Conservation (phyloP, 2,329 filamentous ascomycete genomes). For the Celoporthe dispersa region DNA sequence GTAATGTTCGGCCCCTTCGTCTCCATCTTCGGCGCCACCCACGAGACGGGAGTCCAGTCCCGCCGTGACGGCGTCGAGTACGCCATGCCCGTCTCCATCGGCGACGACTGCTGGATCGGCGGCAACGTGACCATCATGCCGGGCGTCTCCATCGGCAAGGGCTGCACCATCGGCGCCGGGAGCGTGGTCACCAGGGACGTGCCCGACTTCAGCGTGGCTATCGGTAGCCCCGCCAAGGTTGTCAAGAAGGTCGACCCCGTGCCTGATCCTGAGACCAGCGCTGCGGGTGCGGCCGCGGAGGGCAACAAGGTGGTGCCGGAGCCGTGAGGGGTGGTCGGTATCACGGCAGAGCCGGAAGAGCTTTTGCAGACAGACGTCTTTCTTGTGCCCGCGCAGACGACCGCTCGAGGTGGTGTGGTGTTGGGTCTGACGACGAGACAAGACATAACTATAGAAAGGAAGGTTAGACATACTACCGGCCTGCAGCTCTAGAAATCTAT, state of each 20-base stretch:
- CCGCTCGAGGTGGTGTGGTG: too few relatives aligned
- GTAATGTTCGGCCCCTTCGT: constrained; percentile 76
- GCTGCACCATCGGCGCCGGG: constrained; percentile 55
- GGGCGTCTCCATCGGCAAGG: constrained; percentile 57
- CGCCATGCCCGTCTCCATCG: constrained; percentile 51
- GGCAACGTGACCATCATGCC: constrained; percentile 54
- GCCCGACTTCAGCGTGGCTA: constrained; percentile 52
- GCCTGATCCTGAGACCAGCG: constrained; percentile 35
- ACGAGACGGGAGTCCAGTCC: constrained; percentile 66
- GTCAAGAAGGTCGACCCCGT: constrained; percentile 51
- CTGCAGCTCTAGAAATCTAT: too few relatives aligned
- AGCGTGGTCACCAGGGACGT: constrained; percentile 55
- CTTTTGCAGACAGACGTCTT: too few relatives aligned
- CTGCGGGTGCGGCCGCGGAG: neutral
- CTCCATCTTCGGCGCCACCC: constrained; percentile 70
- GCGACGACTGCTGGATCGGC: constrained; percentile 61
- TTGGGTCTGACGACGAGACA: too few relatives aligned
- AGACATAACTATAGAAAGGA: too few relatives aligned
- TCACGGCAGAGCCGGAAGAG: too few relatives aligned
- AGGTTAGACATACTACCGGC: neutral
- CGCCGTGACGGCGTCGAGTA: constrained; percentile 53
- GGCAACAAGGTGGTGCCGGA: constrained; percentile 11
- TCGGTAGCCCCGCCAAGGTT: constrained; percentile 54
- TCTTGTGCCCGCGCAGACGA: too few relatives aligned
- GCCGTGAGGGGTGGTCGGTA: constrained; percentile 13